phyloP scores from a whole-genome alignment of 1,139 yeast species.

The Saccharomyces hybrid region DNA sequence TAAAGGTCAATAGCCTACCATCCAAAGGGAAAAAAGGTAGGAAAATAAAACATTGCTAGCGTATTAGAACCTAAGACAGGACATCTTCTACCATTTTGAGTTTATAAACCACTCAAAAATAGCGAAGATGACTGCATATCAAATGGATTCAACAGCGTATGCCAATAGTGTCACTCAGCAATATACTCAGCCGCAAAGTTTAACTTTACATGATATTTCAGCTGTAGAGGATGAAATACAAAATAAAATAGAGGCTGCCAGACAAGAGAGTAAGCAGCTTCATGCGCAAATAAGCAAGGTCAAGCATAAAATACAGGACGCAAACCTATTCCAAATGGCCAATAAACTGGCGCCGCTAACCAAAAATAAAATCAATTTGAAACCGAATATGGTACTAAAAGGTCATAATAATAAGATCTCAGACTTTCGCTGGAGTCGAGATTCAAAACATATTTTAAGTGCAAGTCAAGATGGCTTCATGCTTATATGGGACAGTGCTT shows the following conservation, averaged over 20 bases:
- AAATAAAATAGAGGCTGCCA: constrained; percentile 34
- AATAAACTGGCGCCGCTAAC: constrained; percentile 24
- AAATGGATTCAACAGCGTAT: background rate
- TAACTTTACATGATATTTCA: constrained; percentile 3
- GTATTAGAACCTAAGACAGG: background rate
- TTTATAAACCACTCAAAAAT: background rate
- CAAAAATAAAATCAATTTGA: constrained; percentile 28
- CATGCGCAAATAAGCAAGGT: constrained; percentile 44
- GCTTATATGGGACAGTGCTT: constrained; percentile 73
- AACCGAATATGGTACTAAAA: constrained; percentile 39
- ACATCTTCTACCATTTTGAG: background rate
- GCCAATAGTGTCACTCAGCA: background rate
- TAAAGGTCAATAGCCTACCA: background rate
- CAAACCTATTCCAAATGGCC: constrained; percentile 39
- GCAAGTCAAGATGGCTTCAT: constrained; percentile 86
- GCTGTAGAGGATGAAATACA: constrained; percentile 21
- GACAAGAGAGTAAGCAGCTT: constrained; percentile 41
- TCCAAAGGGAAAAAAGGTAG: background rate
- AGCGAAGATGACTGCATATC: background rate
- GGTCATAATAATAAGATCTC: constrained; percentile 77
- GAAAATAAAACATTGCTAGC: background rate
- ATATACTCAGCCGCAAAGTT: background rate
- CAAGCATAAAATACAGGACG: constrained; percentile 40
- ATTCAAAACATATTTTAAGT: constrained; percentile 53
- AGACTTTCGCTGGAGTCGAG: constrained; percentile 60